phyloP scores from a whole-genome alignment of 108 stramenopile genomes.

The Cylindrotheca closterium region DNA sequence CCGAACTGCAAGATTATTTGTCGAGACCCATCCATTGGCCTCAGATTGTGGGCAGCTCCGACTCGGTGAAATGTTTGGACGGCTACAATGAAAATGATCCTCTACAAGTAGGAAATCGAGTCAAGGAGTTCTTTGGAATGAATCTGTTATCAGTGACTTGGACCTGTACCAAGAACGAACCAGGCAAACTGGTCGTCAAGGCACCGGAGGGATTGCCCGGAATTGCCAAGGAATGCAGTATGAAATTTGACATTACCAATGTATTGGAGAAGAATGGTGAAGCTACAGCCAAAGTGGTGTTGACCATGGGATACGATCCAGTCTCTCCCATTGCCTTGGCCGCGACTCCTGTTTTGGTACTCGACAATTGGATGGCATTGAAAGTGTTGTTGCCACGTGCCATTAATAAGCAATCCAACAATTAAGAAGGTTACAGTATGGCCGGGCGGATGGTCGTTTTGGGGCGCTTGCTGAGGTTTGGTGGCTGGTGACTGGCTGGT shows the following conservation, averaged over 20 bases:
- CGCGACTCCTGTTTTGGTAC: slow-evolving; percentile 32
- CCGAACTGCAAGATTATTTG: slow-evolving; percentile 13
- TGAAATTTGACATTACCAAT: slow-evolving; percentile 41
- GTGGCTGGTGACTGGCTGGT: too few species aligned
- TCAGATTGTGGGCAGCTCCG: slow-evolving; percentile 4
- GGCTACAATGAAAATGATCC: background rate
- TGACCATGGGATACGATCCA: slow-evolving; percentile 47
- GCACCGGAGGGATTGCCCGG: slow-evolving; percentile 32
- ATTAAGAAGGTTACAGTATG: too few species aligned
- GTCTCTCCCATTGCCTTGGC: slow-evolving; percentile 27
- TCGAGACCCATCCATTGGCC: slow-evolving; percentile 23
- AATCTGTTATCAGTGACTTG: slow-evolving; percentile 38
- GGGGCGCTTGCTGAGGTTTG: too few species aligned
- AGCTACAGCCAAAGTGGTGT: slow-evolving; percentile 13
- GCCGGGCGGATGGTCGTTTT: too few species aligned
- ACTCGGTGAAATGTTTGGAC: background rate
- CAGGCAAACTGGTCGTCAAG: slow-evolving; percentile 25
- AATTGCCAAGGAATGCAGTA: slow-evolving; percentile 41
- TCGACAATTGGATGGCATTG: slow-evolving; percentile 52
- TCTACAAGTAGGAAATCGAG: slow-evolving; percentile 11
- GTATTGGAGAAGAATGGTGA: background rate
- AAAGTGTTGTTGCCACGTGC: slow-evolving; percentile 38
- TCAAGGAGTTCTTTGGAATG: slow-evolving; percentile 49
- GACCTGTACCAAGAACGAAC: slow-evolving; percentile 27
- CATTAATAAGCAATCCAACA: too few species aligned